These are phyloP conservation scores for Tolypocladium endophyticum DNA, from an alignment of 2,329 filamentous ascomycete species.

Conservation along the genomic window DNA sequence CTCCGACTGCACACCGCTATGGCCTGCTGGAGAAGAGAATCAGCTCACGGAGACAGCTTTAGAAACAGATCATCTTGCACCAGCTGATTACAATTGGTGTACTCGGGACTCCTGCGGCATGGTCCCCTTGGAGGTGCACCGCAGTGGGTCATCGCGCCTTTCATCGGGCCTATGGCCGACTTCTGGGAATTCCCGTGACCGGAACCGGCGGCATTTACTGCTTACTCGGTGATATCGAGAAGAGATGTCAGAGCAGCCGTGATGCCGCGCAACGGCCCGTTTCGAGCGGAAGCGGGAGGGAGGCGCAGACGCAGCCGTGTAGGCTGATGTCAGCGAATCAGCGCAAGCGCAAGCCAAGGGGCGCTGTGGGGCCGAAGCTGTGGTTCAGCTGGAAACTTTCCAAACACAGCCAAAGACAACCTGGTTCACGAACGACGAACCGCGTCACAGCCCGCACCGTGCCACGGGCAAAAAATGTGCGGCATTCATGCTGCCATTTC, in stretches of 20 bases:
- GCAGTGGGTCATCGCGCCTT: background rate
- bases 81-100: background rate
- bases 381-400: background rate
- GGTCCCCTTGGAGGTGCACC: background rate
- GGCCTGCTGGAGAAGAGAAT: background rate
- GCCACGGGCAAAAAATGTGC: slow-evolving; percentile 35
- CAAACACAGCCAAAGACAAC: background rate
- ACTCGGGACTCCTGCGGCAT: too few relatives aligned
- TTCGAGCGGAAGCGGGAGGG: background rate
- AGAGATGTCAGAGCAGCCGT: background rate
- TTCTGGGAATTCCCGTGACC: background rate
- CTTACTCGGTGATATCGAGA: background rate
- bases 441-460: background rate
- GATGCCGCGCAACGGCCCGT: background rate
- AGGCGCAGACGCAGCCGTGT: background rate
- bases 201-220: background rate
- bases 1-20: background rate
- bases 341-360: background rate
- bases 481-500: slow-evolving; percentile 47
- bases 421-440: slow-evolving; percentile 4
- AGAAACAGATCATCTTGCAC: background rate
- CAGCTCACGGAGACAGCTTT: background rate
- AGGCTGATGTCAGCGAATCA: background rate
- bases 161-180: background rate
- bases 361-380: background rate